Evolutionary conservation across 306 rosid genomes (phyloP), one percentile per base, ranked within the genome.

Genomic region (Begonia peltatifolia): DNA sequence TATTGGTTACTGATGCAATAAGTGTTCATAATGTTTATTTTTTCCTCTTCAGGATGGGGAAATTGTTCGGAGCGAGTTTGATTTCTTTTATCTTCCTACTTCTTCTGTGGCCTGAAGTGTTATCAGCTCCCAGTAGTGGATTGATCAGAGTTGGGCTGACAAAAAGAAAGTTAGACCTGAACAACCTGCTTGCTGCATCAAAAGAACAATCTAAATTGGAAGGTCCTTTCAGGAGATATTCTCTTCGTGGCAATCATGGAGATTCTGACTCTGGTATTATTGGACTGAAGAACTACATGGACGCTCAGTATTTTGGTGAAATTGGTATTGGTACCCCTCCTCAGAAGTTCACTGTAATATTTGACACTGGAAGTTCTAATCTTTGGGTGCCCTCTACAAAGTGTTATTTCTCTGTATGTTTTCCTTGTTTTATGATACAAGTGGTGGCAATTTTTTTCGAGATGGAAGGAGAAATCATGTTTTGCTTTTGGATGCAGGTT

Each of bases 261-360:
- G 78, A 64, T 36, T 46, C 64, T 0, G 43, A 78, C 58, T 64
- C 13, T 55, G 83, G 71, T 80, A 65, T 77, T 58, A 81, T 87
- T 14, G 70, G 65, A 20, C 76, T 87, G 12, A 87, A 81, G 73
- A 87, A 87, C 56, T 87, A 87, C 73, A 76, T 84, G 77, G 94
- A 81, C 68, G 94, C 94, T 61, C 96, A 87, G 58, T 87, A 87
- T 59, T 84, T 74, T 63, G 96, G 96, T 15, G 96, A 87, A 72
- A 84, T 87, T 60, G 87, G 87, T 54, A 69, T 87, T 42, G 96
- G 96, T 12, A 64, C 89, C 25, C 96, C 93, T 3, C 78, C 96
- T 25, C 96, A 87, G 67, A 87, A 41, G 67, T 87, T 87, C 65
- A 76, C 68, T 46, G 94, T 87, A 9, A 64, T 87, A 44, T 87